Evolutionary conservation across 2,329 filamentous ascomycete species (phyloP).

Genomic region (Ceratocystis cacaofunesta): DNA sequence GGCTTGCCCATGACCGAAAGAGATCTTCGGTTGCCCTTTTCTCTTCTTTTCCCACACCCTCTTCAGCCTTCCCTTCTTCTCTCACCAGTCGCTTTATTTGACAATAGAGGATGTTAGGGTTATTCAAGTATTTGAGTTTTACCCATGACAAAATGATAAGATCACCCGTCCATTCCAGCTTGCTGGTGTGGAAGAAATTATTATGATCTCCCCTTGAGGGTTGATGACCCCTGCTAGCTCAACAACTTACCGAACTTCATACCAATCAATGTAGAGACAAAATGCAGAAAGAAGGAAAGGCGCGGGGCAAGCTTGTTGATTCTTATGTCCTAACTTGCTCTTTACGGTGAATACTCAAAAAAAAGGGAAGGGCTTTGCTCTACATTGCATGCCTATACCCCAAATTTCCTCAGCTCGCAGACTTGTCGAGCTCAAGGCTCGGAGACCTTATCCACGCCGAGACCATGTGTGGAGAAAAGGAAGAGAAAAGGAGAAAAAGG

Average conservation of each 20-base stretch:
- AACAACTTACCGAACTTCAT: background rate
- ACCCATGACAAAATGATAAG: background rate
- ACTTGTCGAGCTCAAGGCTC: background rate
- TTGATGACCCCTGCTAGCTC: background rate
- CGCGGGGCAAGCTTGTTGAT: background rate
- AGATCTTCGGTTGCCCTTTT: background rate
- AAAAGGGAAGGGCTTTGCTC: background rate
- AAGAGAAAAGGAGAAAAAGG: background rate
- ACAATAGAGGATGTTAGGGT: background rate
- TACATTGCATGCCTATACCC: background rate
- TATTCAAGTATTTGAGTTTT: slow-evolving; percentile 2
- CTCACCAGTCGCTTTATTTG: background rate
- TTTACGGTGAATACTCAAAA: background rate
- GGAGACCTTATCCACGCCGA: background rate
- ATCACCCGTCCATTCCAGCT: background rate
- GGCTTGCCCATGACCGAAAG: background rate
- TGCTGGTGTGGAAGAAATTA: background rate
- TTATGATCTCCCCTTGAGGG: background rate
- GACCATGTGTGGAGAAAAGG: background rate
- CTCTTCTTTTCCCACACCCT: background rate
- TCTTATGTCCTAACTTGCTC: background rate
- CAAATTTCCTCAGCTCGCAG: background rate
- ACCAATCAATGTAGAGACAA: background rate
- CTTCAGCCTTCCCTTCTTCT: background rate
- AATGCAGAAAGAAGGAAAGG: background rate